Evolutionary conservation across 164 flowering plant species (phyloP).

Genomic region (Aristolochia fimbriata): DNA sequence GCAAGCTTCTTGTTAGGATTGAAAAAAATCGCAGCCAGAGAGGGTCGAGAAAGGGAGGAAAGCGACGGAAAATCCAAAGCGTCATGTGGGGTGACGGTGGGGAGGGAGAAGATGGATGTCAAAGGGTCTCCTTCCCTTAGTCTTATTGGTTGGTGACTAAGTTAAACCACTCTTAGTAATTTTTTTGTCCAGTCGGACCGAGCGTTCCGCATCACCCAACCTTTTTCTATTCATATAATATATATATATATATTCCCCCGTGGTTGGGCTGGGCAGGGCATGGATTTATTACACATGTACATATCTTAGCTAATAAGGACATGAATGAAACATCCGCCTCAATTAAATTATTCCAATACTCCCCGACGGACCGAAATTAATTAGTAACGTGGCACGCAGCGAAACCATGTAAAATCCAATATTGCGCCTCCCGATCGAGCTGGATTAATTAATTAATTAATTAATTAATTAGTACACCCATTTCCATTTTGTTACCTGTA

Average conservation of each 20-base stretch:
- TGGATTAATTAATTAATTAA: too few relatives aligned
- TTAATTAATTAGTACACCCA: too few relatives aligned
- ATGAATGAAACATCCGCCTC: neutral
- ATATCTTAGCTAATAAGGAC: too few relatives aligned
- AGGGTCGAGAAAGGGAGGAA: neutral
- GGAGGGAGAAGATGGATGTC: neutral
- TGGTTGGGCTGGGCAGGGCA: too few relatives aligned
- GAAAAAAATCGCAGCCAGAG: neutral
- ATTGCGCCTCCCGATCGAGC: too few relatives aligned
- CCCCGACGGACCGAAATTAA: too few relatives aligned
- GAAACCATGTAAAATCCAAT: too few relatives aligned
- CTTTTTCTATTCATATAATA: neutral
- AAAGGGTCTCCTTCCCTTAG: neutral
- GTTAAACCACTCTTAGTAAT: conserved; percentile 1
- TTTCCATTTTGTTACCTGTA: too few relatives aligned
- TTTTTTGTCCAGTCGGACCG: neutral
- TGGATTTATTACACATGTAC: too few relatives aligned
- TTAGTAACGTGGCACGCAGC: neutral
- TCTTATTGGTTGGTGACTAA: conserved; percentile 5
- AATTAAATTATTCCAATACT: too few relatives aligned
- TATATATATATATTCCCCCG: too few relatives aligned
- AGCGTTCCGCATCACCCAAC: neutral
- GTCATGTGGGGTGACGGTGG: neutral
- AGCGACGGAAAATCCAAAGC: neutral
- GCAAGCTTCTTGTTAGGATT: conserved; percentile 1